Evolutionary conservation across 768 basidiomycete species (phyloP).

Genomic region (Amyloporia xantha): DNA sequence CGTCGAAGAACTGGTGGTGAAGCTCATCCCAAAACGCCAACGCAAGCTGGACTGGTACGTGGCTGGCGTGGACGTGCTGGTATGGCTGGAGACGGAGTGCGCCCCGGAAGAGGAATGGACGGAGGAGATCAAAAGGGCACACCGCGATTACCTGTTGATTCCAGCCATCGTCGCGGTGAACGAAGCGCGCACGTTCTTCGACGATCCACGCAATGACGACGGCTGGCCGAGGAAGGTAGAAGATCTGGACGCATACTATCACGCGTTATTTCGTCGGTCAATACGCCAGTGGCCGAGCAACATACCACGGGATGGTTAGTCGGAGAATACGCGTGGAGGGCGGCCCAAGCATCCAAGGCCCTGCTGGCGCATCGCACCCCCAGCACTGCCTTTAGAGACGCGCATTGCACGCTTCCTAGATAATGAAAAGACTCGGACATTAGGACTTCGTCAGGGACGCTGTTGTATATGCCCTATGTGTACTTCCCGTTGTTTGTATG

Average conservation of each 20-base stretch:
- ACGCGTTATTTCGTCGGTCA: background rate
- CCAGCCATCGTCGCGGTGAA: background rate
- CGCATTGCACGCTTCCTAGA: too few species aligned
- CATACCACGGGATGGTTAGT: background rate
- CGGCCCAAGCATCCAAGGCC: background rate
- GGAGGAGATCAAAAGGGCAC: background rate
- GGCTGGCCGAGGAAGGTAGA: background rate
- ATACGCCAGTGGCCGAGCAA: background rate
- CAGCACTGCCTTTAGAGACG: background rate
- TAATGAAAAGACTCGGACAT: too few species aligned
- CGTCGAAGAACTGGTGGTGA: background rate
- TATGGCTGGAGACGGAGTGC: background rate
- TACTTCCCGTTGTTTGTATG: too few species aligned
- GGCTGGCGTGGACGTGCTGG: background rate
- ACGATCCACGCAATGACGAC: background rate
- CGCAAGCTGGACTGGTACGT: background rate
- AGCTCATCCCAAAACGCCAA: background rate
- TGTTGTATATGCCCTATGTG: too few species aligned
- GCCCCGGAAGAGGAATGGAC: background rate
- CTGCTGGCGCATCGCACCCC: background rate
- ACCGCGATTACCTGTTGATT: background rate
- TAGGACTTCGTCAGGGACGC: too few species aligned
- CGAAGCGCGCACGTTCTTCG: background rate
- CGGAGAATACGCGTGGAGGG: background rate
- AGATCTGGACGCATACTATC: background rate